These are phyloP conservation scores for Russula dissimulans DNA, from an alignment of 768 basidiomycete genomes.

Conservation along the genomic window DNA sequence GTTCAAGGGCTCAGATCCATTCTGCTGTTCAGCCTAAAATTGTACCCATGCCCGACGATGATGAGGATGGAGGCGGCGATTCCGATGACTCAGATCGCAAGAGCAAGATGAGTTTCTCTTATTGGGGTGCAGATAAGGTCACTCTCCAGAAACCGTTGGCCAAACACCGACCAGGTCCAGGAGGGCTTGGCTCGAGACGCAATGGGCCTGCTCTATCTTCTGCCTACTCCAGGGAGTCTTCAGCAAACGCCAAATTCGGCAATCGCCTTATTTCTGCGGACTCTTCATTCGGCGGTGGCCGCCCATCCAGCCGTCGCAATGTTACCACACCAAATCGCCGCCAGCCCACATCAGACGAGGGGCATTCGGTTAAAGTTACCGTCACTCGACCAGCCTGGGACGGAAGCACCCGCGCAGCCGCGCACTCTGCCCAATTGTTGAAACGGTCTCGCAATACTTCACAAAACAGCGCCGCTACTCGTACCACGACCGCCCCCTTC, in stretches of 20 bases:
- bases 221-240: constrained; percentile 70
- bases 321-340: constrained; percentile 36
- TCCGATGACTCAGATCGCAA: constrained; percentile 84
- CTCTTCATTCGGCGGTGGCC: constrained; percentile 31
- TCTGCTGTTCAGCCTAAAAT: constrained; percentile 53
- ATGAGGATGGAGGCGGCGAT: constrained; percentile 47
- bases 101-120: constrained; percentile 91
- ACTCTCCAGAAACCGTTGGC: constrained; percentile 73
- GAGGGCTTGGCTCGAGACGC: constrained; percentile 27
- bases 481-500: constrained; percentile 28
- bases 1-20: constrained; percentile 54
- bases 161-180: constrained; percentile 34
- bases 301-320: constrained; percentile 59
- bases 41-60: constrained; percentile 60
- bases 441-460: constrained; percentile 67
- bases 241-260: constrained; percentile 90
- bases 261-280: constrained; percentile 67
- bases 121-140: constrained; percentile 88
- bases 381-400: constrained; percentile 72
- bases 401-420: constrained; percentile 38
- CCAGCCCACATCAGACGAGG: constrained; percentile 49
- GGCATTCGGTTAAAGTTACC: constrained; percentile 55
- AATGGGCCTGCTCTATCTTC: constrained; percentile 36
- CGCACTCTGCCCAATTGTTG: constrained; percentile 27
- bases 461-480: constrained; percentile 54